Base-by-base conservation (phyloP, 768 basidiomycete genomes). In the Tulasnella sp. region DNA sequence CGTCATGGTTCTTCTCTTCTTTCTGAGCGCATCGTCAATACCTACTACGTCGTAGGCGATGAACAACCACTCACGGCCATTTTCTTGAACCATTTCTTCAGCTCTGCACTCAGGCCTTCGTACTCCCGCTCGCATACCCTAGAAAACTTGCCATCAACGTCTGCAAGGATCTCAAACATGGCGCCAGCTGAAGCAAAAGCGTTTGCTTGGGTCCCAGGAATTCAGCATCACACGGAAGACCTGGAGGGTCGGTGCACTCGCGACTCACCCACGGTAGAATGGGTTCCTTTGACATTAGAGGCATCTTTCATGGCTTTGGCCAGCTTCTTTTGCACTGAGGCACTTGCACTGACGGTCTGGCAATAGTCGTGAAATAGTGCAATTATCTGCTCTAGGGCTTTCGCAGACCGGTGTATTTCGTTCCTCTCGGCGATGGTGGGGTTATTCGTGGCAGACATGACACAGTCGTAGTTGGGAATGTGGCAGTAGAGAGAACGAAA, bases 81-180 rank as follows among this genome's bases (percentile, higher is more conserved):
- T 67, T 82, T 86, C 77, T 84, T 87, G 74, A 88, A 82, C 85
- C 86, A 88, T 64, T 84, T 89, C 73, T 81, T 83, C 39, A 86
- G 79, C 61, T 87, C 86, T 29, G 71, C 67, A 61, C 78, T 80
- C 49, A 86, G 70, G 19, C 57, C 64, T 60, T 81, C 79, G 59
- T 80, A 85, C 61, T 89, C 86, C 69, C 79, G 86, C 62, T 85
- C 83, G 11, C 77, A 77, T 59, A 83, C 65, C 70, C 83, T 88
- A 39, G 78, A 77, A 67, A 86, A 87, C 70, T 84, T 89, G 62
- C 71, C 58, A 63, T 87, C 82, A 50, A 87, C 75, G 27, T 88
- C 85, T 2, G 77, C 75, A 43, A 86, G 69, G 14, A 75, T 71
- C 49, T 90, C 86, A 65, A 86, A 83, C 40, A 90, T 74, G 54